A percentile compares a stretch with the other conserved stretches of the same genome.
Conservation (phyloP, 2,329 filamentous ascomycete species). For the Beauveria varroae region DNA sequence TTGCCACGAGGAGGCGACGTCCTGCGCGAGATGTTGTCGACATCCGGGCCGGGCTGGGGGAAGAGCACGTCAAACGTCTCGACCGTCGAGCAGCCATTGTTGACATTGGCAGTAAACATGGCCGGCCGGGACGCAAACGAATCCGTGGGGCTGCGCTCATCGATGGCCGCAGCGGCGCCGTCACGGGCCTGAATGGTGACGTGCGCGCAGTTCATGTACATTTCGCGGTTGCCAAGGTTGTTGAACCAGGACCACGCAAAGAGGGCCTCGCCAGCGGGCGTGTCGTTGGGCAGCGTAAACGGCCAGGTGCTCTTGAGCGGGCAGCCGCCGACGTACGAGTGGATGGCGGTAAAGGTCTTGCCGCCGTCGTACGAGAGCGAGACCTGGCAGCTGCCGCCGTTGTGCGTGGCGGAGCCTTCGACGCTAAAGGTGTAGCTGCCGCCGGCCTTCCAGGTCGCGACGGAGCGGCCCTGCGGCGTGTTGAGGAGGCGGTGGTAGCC, state of each 20-base stretch:
- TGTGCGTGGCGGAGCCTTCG: slow-evolving; percentile 49
- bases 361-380: slow-evolving; percentile 65
- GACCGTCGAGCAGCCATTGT: slow-evolving; percentile 45
- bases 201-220: slow-evolving; percentile 70
- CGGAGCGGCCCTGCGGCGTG: slow-evolving; percentile 37
- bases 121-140: slow-evolving; percentile 31
- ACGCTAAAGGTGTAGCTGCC: slow-evolving; percentile 51
- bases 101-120: slow-evolving; percentile 60
- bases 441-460: slow-evolving; percentile 54
- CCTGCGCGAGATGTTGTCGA: slow-evolving; percentile 17
- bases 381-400: slow-evolving; percentile 64
- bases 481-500: slow-evolving; percentile 41
- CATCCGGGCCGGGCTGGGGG: slow-evolving; percentile 50
- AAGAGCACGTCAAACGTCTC: slow-evolving; percentile 49
- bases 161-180: not conserved
- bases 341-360: slow-evolving; percentile 55
- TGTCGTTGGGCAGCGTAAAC: slow-evolving; percentile 57
- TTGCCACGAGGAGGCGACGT: slow-evolving; percentile 7
- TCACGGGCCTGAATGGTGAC: slow-evolving; percentile 29
- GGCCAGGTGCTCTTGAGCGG: slow-evolving; percentile 42
- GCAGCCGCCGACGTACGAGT: slow-evolving; percentile 42
- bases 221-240: slow-evolving; percentile 63
- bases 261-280: slow-evolving; percentile 34
- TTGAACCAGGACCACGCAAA: slow-evolving; percentile 73
- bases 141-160: slow-evolving; percentile 6